Base-by-base conservation (phyloP, 2,329 filamentous ascomycete species). In the Colletotrichum magnum region DNA sequence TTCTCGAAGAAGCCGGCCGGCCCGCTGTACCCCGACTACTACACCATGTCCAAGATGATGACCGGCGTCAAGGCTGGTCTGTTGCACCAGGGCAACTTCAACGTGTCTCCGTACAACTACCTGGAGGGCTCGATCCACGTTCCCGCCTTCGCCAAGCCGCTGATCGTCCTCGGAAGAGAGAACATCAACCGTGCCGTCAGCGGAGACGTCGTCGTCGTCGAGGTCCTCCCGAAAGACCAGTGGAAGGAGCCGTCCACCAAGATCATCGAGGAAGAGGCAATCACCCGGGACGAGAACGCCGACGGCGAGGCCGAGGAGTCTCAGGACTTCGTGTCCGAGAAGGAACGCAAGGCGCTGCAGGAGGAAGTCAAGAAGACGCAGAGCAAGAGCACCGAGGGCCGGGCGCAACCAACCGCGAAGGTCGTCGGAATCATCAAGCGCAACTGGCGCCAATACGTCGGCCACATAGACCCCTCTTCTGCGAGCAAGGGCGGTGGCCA, bases 371-470 rank as follows among this genome's bases (percentile, higher is more conserved):
- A 92, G 82, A 92, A 91, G 77, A 92, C 91, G 0, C 95, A 98
- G 74, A 92, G 90, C 60, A 91, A 92, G 76, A 89, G 85, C 62
- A 87, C 88, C 0, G 94, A 98, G 80, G 92, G 91, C 52, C 89
- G 90, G 58, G 90, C 94, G 3, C 94, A 98, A 75, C 96, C 96
- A 6, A 98, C 96, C 6, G 96, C 95, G 28, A 93, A 89, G 77
- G 93, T 99, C 13, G 94, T 98, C 6, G 96, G 96, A 56, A 87
- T 98, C 26, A 89, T 97, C 78, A 98, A 97, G 82, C 90, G 96
- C 60, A 98, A 98, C 79, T 99, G 96, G 96, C 89, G 96, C 70
- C 97, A 98, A 80, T 98, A 98, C 75, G 96, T 99, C 71, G 96
- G 96, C 2, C 95, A 98, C 77, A 92, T 99, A 65, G 96, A 99